Evolutionary conservation across 768 basidiomycete genomes (phyloP), one percentile per base, ranked within the genome.

Genomic region (Mycena metata): DNA sequence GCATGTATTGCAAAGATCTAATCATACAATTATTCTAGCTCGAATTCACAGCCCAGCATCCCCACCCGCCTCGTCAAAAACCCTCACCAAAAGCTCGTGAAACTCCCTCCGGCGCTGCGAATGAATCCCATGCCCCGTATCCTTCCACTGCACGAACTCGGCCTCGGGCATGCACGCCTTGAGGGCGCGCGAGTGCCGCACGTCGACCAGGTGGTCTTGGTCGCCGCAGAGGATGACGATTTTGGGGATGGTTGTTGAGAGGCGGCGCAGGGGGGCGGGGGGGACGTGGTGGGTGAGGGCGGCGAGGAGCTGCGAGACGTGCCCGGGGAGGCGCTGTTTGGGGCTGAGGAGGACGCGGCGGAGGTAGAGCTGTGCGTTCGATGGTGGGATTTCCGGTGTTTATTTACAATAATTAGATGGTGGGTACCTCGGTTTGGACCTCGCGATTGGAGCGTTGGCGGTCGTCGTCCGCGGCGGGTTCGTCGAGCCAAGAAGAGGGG

Each of bases 241-340:
- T 74, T 92, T 93, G 12, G 91, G 89, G 21, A 94, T 84, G 3
- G 82, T 79, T 0, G 76, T 73, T 0, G 90, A 87, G 47, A 93
- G 85, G 39, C 65, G 76, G 16, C 78, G 77, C 19, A 91, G 82
- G 5, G 84, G 82, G 0, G 80, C 81, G 0, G 84, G 78, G 5
- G 80, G 73, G 69, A 93, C 88, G 51, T 83, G 72, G 73, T 94
- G 93, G 0, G 89, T 91, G 2, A 91, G 69, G 0, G 74, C 89
- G 0, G 94, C 92, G 8, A 80, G 82, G 86, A 91, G 88, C 76
- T 95, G 94, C 13, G 91, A 92, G 21, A 95, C 62, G 46, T 86
- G 80, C 0, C 94, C 94, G 15, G 85, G 69, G 61, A 89, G 76
- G 3, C 80, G 82, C 71, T 93, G 94, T 4, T 86, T 88, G 47